Evolutionary conservation across 805 yeast species (phyloP).

Genomic region (Yarrowia sp.): DNA sequence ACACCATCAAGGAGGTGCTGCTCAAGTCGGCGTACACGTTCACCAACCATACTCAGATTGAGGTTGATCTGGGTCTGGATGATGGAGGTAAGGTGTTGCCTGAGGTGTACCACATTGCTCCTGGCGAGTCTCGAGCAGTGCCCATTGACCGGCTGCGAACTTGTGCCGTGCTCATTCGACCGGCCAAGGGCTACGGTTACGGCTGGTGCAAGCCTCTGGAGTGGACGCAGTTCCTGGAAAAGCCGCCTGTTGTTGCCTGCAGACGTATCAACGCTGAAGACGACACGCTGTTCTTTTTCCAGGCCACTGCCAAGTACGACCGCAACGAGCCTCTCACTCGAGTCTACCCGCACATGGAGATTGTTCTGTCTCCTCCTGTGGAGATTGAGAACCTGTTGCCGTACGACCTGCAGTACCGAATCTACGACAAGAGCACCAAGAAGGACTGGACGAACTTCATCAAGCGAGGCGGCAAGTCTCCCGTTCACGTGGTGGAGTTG

Average conservation of each 20-base stretch:
- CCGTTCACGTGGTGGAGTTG: conserved; percentile 80
- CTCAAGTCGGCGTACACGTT: conserved; percentile 77
- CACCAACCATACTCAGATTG: conserved; percentile 70
- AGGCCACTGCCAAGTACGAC: conserved; percentile 71
- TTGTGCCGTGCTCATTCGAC: conserved; percentile 65
- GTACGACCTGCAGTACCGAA: conserved; percentile 72
- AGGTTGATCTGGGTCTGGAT: conserved; percentile 56
- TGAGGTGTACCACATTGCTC: conserved; percentile 55
- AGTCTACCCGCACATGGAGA: conserved; percentile 82
- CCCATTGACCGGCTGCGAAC: conserved; percentile 75
- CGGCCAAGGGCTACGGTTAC: conserved; percentile 62
- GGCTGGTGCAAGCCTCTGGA: conserved; percentile 64
- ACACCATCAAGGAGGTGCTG: conserved; percentile 78
- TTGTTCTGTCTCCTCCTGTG: conserved; percentile 82
- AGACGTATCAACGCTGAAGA: conserved; percentile 48
- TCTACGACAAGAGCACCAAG: conserved; percentile 75
- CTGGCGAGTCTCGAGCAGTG: conserved; percentile 67
- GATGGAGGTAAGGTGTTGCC: conserved; percentile 46
- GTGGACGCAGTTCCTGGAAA: conserved; percentile 68
- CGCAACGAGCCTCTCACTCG: conserved; percentile 71
- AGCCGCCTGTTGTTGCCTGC: conserved; percentile 65
- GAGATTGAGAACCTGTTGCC: conserved; percentile 87
- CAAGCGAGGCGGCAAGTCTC: conserved; percentile 68
- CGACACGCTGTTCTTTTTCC: conserved; percentile 65
- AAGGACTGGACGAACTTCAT: conserved; percentile 71